A percentile compares a stretch with the other conserved stretches of the same genome.
These are phyloP conservation scores for Kandelia obovata DNA, from an alignment of 345 rosid species.

Conservation along the genomic window DNA sequence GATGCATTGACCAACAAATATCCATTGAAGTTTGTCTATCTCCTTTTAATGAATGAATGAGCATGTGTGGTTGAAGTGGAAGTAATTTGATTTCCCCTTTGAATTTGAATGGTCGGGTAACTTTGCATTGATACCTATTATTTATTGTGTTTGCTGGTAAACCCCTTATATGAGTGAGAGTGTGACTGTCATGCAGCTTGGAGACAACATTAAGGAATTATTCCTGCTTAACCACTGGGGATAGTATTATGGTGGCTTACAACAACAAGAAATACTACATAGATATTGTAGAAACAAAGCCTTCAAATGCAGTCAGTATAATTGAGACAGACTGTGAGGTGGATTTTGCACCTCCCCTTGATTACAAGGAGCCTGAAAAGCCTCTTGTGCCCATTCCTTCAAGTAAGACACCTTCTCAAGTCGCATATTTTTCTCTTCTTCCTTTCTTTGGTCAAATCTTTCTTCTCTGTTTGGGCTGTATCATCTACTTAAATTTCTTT, in stretches of 20 bases:
- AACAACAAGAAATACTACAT: conserved; percentile 95
- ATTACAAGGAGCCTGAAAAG: conserved; percentile 92
- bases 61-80: too few species aligned
- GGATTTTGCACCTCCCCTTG: conserved; percentile 96
- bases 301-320: conserved; percentile 85
- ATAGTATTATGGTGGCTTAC: conserved; percentile 97
- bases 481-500: not conserved
- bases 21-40: too few species aligned
- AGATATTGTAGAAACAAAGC: conserved; percentile 90
- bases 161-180: not conserved
- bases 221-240: conserved; percentile 95
- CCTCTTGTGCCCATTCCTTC: conserved; percentile 41
- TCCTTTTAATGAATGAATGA: too few species aligned
- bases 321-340: conserved; percentile 99
- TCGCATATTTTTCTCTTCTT: conserved; percentile 26
- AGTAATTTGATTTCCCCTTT: too few species aligned
- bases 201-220: conserved; percentile 94
- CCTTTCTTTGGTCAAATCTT: not conserved
- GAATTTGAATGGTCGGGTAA: not conserved
- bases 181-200: conserved; percentile 50
- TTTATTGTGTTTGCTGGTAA: too few species aligned
- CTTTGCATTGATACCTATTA: not conserved
- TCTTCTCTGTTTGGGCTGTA: not conserved
- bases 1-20: too few species aligned
- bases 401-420: conserved; percentile 56